phyloP scores from a whole-genome alignment of 768 basidiomycete species.

The Lentinula raphanica region DNA sequence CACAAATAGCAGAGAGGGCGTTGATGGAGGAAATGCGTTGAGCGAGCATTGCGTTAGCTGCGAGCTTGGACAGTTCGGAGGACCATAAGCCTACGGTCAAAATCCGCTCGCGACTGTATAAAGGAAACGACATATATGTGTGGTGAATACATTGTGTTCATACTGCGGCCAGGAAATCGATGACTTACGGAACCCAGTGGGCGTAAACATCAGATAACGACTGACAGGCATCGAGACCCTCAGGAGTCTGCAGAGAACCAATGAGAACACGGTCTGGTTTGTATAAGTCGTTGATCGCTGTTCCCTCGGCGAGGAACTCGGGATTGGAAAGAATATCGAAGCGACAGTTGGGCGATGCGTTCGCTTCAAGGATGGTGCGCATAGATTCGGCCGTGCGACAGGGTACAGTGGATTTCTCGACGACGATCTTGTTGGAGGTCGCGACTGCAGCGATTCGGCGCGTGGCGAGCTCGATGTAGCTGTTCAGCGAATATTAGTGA shows the following conservation, averaged over 20 bases:
- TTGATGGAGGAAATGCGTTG: slow-evolving; percentile 99
- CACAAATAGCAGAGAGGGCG: slow-evolving; percentile 96
- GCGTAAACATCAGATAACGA: slow-evolving; percentile 80
- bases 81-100: slow-evolving; percentile 97
- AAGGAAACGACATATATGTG: not conserved
- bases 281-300: slow-evolving; percentile 87
- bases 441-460: slow-evolving; percentile 93
- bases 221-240: slow-evolving; percentile 77
- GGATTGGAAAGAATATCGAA: slow-evolving; percentile 99
- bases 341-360: slow-evolving; percentile 84
- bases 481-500: too few species aligned
- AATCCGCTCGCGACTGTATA: slow-evolving; percentile 61
- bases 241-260: slow-evolving; percentile 86
- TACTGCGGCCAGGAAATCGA: not conserved
- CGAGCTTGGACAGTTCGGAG: slow-evolving; percentile 96
- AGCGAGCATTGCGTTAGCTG: slow-evolving; percentile 98
- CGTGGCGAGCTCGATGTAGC: slow-evolving; percentile 96
- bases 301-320: slow-evolving; percentile 98
- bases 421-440: slow-evolving; percentile 90
- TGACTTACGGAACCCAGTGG: slow-evolving; percentile 91
- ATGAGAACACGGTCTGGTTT: slow-evolving; percentile 94
- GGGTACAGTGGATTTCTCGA: slow-evolving; percentile 98
- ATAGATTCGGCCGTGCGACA: slow-evolving; percentile 98
- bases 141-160: not conserved
- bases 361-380: slow-evolving; percentile 98